Base-by-base conservation (phyloP, 805 yeast species). In the Myxozyma melibiosi region DNA sequence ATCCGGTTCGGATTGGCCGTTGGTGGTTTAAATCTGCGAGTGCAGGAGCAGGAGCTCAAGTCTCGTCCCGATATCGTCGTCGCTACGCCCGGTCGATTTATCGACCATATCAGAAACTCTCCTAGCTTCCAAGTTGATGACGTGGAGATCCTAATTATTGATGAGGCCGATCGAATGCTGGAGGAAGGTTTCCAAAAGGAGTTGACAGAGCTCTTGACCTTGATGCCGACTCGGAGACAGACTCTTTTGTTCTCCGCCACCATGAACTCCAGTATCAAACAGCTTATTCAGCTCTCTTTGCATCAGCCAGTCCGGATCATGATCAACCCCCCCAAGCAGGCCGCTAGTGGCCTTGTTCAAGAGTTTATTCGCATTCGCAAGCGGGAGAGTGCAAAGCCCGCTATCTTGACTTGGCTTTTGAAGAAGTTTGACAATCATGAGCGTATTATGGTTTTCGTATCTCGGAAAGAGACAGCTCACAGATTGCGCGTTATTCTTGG, bases 101-200 rank as follows among this genome's bases (percentile, higher is more conserved):
- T 94, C 68, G 99, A 94, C 73, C 99, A 94, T 74, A 83, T 94
- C 55, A 80, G 98, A 70, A 94, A 94, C 75, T 91, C 98, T 5
- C 90, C 97, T 6, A 86, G 94, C 51, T 94, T 94, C 71, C 83
- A 84, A 47, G 95, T 90, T 46, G 98, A 94, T 65, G 79, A 84
- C 33, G 94, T 94, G 48, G 99, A 94, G 75, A 88, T 94, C 52
- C 77, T 94, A 67, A 95, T 94, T 30, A 80, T 94, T 65, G 99
- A 94, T 77, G 99, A 94, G 77, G 99, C 99, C 58, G 99, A 94
- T 79, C 84, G 99, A 77, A 94, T 94, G 98, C 80, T 94, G 66
- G 99, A 94, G 71, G 99, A 94, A 74, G 99, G 99, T 69, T 94
- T 94, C 82, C 97, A 91, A 73, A 89, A 84, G 51, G 99, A 94